Conservation (phyloP, 2,329 filamentous ascomycete species). For the Colletotrichum falcatum region DNA sequence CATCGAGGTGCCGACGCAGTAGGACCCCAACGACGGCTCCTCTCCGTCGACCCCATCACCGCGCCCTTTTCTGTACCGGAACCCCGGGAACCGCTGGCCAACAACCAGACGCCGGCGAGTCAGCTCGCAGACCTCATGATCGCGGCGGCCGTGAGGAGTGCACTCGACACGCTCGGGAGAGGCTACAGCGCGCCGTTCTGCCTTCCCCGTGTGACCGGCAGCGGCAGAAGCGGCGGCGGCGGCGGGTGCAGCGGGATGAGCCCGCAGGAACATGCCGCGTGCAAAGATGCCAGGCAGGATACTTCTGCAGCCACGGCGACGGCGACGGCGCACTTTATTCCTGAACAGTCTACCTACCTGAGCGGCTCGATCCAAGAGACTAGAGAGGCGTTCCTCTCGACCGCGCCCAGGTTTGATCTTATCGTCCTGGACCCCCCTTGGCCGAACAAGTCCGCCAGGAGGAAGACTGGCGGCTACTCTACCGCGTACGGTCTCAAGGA, state of each 20-base stretch:
- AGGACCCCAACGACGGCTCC: constrained; percentile 52
- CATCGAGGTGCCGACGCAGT: constrained; percentile 44
- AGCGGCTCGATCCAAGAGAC: constrained; percentile 60
- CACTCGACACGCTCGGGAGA: constrained; percentile 53
- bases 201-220: constrained; percentile 54
- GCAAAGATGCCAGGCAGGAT: not conserved
- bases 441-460: constrained; percentile 80
- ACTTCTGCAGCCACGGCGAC: not conserved
- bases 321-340: constrained; percentile 50
- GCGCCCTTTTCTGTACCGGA: constrained; percentile 66
- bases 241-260: not conserved
- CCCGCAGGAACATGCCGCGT: constrained; percentile 5
- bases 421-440: constrained; percentile 83
- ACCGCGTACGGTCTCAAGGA: constrained; percentile 60
- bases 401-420: constrained; percentile 70
- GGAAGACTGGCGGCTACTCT: constrained; percentile 64
- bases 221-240: constrained; percentile 20
- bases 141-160: constrained; percentile 57
- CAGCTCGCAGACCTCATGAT: constrained; percentile 68
- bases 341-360: constrained; percentile 58
- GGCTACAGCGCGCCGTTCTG: constrained; percentile 59
- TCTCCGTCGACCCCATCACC: constrained; percentile 59
- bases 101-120: constrained; percentile 55
- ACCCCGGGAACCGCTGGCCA: constrained; percentile 54
- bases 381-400: constrained; percentile 54